These are phyloP conservation scores for Eleusine indica DNA, from an alignment of 176 grass and related monocot species.

Conservation along the genomic window DNA sequence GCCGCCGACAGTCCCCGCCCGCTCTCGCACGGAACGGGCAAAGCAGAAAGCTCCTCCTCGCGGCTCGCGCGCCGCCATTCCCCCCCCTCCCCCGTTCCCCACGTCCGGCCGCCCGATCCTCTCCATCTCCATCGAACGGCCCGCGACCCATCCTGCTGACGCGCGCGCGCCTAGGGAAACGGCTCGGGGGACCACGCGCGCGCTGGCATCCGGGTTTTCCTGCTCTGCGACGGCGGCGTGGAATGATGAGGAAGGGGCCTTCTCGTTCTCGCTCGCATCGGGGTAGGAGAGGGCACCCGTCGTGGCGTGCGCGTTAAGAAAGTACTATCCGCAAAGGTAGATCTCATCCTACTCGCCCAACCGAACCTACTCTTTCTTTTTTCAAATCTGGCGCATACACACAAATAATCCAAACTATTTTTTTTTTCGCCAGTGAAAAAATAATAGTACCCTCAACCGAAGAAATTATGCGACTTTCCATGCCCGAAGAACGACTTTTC, in stretches of 20 bases:
- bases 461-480: too few species aligned
- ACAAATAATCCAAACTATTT: too few species aligned
- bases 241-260: background rate
- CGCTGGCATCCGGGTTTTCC: background rate
- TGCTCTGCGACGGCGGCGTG: background rate
- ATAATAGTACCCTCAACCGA: too few species aligned
- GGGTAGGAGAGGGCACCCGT: background rate
- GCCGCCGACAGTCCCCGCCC: background rate
- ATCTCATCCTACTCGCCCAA: background rate
- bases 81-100: too few species aligned
- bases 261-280: too few species aligned
- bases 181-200: background rate
- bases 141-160: background rate
- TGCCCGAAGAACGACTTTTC: background rate
- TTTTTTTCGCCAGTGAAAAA: background rate
- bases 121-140: too few species aligned
- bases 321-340: background rate
- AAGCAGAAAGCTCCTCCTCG: too few species aligned
- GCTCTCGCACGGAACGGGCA: constrained; percentile 13
- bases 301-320: constrained; percentile 19
- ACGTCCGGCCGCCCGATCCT: too few species aligned
- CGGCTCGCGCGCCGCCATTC: too few species aligned
- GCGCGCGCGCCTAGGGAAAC: background rate
- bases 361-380: background rate
- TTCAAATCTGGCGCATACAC: too few species aligned